phyloP scores from a whole-genome alignment of 2,329 filamentous ascomycete genomes.

The Sphaerulina vaccinii region DNA sequence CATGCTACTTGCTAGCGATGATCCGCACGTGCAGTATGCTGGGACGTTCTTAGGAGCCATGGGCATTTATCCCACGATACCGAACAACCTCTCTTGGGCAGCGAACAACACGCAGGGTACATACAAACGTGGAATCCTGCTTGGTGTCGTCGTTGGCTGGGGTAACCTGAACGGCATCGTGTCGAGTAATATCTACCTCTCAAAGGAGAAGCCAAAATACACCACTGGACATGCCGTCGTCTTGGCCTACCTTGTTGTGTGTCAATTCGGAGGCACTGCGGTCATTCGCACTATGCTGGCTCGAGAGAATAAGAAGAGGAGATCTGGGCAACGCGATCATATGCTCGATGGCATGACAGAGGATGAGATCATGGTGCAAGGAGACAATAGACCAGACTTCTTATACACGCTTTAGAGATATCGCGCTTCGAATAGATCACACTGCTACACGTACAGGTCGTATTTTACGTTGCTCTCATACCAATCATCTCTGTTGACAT shows the following conservation, averaged over 20 bases:
- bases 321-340: conserved; percentile 63
- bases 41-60: conserved; percentile 20
- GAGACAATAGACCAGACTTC: conserved; percentile 57
- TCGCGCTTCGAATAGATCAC: too few species aligned
- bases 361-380: conserved; percentile 62
- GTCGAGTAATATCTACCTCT: conserved; percentile 71
- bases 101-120: conserved; percentile 86
- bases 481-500: too few species aligned
- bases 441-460: too few species aligned
- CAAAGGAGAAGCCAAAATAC: conserved; percentile 23
- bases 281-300: conserved; percentile 62
- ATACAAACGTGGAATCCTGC: conserved; percentile 82
- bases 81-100: conserved; percentile 84
- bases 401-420: conserved; percentile 22
- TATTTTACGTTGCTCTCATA: too few species aligned
- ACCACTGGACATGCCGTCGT: conserved; percentile 69
- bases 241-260: conserved; percentile 68
- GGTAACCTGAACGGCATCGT: conserved; percentile 86
- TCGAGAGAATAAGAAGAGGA: conserved; percentile 67
- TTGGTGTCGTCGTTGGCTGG: conserved; percentile 84
- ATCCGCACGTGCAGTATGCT: conserved; percentile 60
- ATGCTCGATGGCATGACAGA: conserved; percentile 63
- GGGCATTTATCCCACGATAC: conserved; percentile 45
- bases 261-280: conserved; percentile 62
- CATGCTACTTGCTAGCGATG: conserved; percentile 69